Evolutionary conservation across 257 asterid genomes (phyloP).

Genomic region (Nicotiana undulata): DNA sequence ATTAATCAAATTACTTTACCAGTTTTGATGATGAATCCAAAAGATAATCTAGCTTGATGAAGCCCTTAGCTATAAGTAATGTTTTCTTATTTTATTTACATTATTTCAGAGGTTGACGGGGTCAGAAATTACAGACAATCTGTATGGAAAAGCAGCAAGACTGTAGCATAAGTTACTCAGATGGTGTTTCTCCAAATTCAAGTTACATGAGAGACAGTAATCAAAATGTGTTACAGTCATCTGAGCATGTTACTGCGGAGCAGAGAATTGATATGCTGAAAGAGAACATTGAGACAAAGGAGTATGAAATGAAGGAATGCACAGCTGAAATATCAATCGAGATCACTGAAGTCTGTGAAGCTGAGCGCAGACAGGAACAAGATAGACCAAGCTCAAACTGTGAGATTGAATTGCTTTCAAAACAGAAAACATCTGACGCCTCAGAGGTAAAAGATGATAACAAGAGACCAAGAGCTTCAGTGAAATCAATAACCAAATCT

Average conservation of each 20-base stretch:
- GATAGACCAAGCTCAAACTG: constrained; percentile 13
- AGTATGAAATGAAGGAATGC: constrained; percentile 54
- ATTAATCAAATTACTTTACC: background rate
- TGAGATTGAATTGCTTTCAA: constrained; percentile 5
- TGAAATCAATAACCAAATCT: constrained; percentile 30
- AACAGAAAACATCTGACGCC: constrained; percentile 19
- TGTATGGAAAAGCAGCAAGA: constrained; percentile 71
- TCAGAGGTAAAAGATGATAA: constrained; percentile 20
- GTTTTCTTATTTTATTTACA: background rate
- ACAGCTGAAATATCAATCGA: constrained; percentile 33
- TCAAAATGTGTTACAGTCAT: constrained; percentile 16
- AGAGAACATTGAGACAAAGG: constrained; percentile 35
- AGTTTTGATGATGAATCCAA: background rate
- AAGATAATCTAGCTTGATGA: background rate
- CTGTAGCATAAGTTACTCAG: constrained; percentile 31
- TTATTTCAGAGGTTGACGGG: constrained; percentile 37
- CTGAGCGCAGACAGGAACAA: constrained; percentile 24
- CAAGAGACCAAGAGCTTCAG: constrained; percentile 28
- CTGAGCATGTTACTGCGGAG: constrained; percentile 32
- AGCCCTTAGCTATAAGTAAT: background rate
- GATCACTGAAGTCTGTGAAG: constrained; percentile 15
- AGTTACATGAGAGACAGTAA: constrained; percentile 3
- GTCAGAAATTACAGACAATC: constrained; percentile 40
- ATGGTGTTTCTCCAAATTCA: constrained; percentile 25
- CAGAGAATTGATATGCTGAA: constrained; percentile 25